Evolutionary conservation across 2,329 filamentous ascomycete genomes (phyloP).

Genomic region (Pseudogymnoascus sp.): DNA sequence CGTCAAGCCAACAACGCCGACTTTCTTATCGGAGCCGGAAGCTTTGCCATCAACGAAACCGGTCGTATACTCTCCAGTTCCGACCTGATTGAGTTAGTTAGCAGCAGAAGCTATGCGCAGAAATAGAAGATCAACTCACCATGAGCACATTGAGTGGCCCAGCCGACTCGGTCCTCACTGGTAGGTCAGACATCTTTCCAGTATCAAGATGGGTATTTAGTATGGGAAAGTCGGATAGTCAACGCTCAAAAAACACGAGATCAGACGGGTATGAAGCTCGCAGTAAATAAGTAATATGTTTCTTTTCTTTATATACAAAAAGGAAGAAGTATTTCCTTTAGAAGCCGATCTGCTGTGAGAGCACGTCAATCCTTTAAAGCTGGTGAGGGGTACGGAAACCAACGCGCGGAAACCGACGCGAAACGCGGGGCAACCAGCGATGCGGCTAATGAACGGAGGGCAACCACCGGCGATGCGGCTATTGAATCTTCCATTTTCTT

Average conservation of each 20-base stretch:
- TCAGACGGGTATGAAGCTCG: not conserved
- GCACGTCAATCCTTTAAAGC: not conserved
- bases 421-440: not conserved
- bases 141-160: conserved; percentile 27
- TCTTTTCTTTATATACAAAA: conserved; percentile 5
- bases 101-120: not conserved
- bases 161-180: not conserved
- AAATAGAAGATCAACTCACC: conserved; percentile 15
- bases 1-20: conserved; percentile 84
- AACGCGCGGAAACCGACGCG: not conserved
- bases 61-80: conserved; percentile 94
- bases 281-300: not conserved
- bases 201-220: not conserved
- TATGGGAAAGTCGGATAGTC: not conserved
- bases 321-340: not conserved
- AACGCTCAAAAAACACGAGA: not conserved
- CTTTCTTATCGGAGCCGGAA: conserved; percentile 89
- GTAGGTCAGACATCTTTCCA: not conserved
- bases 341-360: not conserved
- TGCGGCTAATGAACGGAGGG: not conserved
- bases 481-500: not conserved
- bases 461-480: not conserved
- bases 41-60: conserved; percentile 80
- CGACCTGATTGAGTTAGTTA: conserved; percentile 42
- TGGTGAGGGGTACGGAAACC: not conserved